Percentiles rank a stretch among this genome's conserved stretches.
phyloP scores from a whole-genome alignment of 225 moss, liverwort and hornwort genomes.

The Pseudoscleropodium purum region DNA sequence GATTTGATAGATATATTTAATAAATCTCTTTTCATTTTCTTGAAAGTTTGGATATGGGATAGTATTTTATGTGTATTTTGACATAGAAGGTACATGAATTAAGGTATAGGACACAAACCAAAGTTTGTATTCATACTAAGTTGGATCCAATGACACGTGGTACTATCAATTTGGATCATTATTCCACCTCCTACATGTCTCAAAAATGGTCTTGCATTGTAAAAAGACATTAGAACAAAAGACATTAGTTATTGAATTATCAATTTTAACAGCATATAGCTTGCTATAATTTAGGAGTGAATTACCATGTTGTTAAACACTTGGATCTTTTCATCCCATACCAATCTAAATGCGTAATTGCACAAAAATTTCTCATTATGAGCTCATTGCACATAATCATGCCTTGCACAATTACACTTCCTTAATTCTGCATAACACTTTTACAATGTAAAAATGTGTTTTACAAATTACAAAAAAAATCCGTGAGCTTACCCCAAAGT shows the following conservation, averaged over 20 bases:
- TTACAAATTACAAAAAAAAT: background rate
- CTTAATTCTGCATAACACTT: fast-evolving
- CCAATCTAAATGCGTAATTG: fast-evolving
- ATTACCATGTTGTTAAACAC: fast-evolving
- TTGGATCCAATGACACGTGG: fast-evolving
- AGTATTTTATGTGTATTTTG: background rate
- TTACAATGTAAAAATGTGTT: background rate
- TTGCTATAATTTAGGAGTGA: background rate
- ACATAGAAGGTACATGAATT: background rate
- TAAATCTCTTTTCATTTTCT: fast-evolving
- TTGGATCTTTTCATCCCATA: background rate
- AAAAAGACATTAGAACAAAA: background rate
- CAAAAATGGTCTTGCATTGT: background rate
- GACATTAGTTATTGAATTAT: background rate
- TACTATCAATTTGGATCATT: background rate
- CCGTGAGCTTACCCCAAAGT: fast-evolving
- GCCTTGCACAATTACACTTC: fast-evolving
- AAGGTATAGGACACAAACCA: fast-evolving
- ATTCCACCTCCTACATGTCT: background rate
- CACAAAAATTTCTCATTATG: no score
- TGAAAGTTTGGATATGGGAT: fast-evolving
- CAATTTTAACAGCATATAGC: fast-evolving
- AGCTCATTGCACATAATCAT: background rate
- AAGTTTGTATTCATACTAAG: background rate
- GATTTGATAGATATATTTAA: background rate